Conservation (phyloP, 164 flowering plant genomes). For the Umbellularia californica region DNA sequence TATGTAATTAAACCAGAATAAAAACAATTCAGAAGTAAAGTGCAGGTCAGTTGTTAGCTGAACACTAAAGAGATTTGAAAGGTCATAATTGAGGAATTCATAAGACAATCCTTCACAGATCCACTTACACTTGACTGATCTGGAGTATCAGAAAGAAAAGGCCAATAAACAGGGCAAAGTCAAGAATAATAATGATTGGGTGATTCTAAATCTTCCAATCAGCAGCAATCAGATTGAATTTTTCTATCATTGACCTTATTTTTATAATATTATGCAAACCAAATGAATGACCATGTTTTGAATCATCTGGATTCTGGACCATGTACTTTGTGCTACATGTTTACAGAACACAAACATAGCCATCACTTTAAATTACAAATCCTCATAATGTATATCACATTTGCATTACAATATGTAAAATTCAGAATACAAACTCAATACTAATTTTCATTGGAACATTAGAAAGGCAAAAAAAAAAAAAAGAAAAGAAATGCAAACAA, state of each 20-base stretch:
- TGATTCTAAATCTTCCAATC: background rate
- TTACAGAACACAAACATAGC: background rate
- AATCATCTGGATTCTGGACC: background rate
- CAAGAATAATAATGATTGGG: background rate
- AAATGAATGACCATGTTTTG: background rate
- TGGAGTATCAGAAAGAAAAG: background rate
- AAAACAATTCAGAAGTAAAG: background rate
- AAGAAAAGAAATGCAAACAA: no score
- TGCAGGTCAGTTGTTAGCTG: background rate
- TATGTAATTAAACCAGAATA: conserved; percentile 1
- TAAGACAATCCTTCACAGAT: background rate
- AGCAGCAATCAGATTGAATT: background rate
- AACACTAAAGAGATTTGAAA: background rate
- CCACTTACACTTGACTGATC: background rate
- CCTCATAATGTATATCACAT: background rate
- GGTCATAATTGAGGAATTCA: background rate
- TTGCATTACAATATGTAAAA: no score
- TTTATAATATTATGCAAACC: background rate
- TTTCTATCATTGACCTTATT: background rate
- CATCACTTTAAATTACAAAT: no score
- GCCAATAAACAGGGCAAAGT: background rate
- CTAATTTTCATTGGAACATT: no score
- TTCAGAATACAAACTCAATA: no score
- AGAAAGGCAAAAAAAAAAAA: no score
- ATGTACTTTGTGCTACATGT: background rate